Evolutionary conservation across 1,284 basidiomycete genomes (phyloP), one percentile per base, ranked within the genome.

Genomic region (Fomitopsis betulina): DNA sequence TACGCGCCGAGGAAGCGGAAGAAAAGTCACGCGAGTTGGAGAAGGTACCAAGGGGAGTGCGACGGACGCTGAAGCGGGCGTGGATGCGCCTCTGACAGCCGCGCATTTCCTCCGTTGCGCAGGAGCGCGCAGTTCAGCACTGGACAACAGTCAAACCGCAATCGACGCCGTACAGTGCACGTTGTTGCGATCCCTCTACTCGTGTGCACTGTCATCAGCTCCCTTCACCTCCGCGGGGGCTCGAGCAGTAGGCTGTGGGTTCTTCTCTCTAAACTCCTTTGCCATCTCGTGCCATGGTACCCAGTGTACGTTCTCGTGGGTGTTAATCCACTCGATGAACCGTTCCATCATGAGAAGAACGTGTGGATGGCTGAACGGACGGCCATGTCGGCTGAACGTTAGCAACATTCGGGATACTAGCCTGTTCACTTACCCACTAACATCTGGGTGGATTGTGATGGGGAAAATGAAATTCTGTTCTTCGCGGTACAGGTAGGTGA

Each of bases 311-410:
- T 84, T 81, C 30, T 85, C 81, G 68, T 91, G 87, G 3, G 79
- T 82, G 67, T 90, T 90, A 54, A 92, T 77, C 86, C 87, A 91
- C 64, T 88, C 83, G 64, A 93, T 90, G 69, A 91, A 89, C 50
- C 86, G 79, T 68, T 91, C 87, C n/a, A 92, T 81, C 85, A 91
- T 91, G 56, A 89, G 75, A 6, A 90, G 73, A n/a, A 91, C 86
- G 70, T 81, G 76, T 27, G 78, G 77, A 10, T 79, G 76, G 8
- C 75, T 78, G 52, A n/a, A 9, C 33, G n/a, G 4, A 6, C 13
- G 15, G 2, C 19, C n/a, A 15, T 15, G 27, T 8, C 3, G 13
- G 13, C 9, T 15, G 37, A 15, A 53, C 23, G 17, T n/a, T 27
- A 32, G 25, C 21, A 21, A 27, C 10, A 9, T 19, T 42, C 35